Evolutionary conservation across 148 eudicot genomes (phyloP), one percentile per base, ranked within the genome.

Genomic region (Rhododendron mucronatum): DNA sequence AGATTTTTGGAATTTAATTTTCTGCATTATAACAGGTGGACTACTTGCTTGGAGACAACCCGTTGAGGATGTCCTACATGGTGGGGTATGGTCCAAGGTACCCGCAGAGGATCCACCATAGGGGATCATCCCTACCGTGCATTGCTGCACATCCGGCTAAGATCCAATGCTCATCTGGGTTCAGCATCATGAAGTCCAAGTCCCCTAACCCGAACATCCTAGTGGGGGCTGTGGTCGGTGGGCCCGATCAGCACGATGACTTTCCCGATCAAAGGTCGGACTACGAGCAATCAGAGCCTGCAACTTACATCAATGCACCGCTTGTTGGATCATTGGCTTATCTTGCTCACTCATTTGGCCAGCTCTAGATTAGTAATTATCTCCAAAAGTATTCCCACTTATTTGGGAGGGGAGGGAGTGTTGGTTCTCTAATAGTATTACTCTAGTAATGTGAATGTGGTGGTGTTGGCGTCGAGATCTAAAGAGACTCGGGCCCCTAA

Each of bases 301-400:
- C 98, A 23, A 95, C 98, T 0, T 95, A 95, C 44, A 91, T 91
- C 57, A 95, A 91, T 67, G 95, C 98, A 37, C 96, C 98, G 23
- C 94, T 94, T 39, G 98, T 95, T 16, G 98, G 98, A 15, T 78
- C 98, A 67, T 74, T 95, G 74, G 96, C 98, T 83, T 95, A 95
- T 88, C 91, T 95, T 82, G 98, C 96, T 85, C 98, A 95, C 91
- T 95, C 98, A 12, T 95, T 91, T 86, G 98, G 98, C 83, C 98
- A 97, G 84, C 92, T 95, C 75, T 93, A 90, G 80, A 8, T 14
- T 80, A 55, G 39, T 83, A 28, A 6, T 1, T 26, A 21, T 61
- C 26, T 21, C 67, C 71, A 2, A 23, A n/a, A 63, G 71, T 63
- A 63, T n/a, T 63, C 28, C 15, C 14, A n/a, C 33, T 67, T 67